phyloP scores from a whole-genome alignment of 257 asterid species.

The Ilex aquifolium region DNA sequence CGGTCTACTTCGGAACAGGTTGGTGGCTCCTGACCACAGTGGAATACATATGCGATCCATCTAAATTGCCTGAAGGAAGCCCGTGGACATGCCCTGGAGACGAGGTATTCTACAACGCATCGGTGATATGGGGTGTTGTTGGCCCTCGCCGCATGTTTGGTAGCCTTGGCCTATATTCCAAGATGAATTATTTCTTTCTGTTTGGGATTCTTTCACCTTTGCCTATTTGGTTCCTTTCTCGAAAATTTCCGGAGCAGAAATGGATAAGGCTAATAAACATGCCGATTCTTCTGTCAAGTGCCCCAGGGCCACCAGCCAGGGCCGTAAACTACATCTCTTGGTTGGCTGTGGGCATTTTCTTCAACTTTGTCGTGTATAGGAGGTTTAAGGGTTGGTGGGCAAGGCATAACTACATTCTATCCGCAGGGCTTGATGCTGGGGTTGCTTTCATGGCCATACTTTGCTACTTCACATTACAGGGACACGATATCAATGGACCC shows the following conservation, averaged over 20 bases:
- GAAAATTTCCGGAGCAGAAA: slow-evolving; percentile 47
- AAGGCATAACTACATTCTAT: slow-evolving; percentile 54
- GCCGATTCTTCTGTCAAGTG: slow-evolving; percentile 52
- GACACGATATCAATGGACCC: slow-evolving; percentile 34
- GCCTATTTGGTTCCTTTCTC: slow-evolving; percentile 48
- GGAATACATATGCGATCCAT: slow-evolving; percentile 43
- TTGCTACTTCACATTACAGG: slow-evolving; percentile 47
- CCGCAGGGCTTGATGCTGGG: slow-evolving; percentile 69
- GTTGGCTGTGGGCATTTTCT: slow-evolving; percentile 50
- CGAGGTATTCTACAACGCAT: slow-evolving; percentile 72
- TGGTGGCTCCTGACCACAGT: slow-evolving; percentile 68
- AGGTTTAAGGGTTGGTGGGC: slow-evolving; percentile 77
- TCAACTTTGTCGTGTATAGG: slow-evolving; percentile 47
- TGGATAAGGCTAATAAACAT: slow-evolving; percentile 49
- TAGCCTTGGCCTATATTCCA: slow-evolving; percentile 54
- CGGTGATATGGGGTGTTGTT: slow-evolving; percentile 73
- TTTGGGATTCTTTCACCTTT: slow-evolving; percentile 50
- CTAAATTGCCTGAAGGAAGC: slow-evolving; percentile 51
- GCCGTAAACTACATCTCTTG: slow-evolving; percentile 47
- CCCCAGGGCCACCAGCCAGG: slow-evolving; percentile 53
- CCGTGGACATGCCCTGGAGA: slow-evolving; percentile 87
- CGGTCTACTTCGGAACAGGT: slow-evolving; percentile 55
- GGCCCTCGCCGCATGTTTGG: slow-evolving; percentile 77
- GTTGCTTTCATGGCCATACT: slow-evolving; percentile 71
- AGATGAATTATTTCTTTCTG: slow-evolving; percentile 61